phyloP scores from a whole-genome alignment of 2,329 filamentous ascomycete genomes.

The Phialemonium atrogriseum region DNA sequence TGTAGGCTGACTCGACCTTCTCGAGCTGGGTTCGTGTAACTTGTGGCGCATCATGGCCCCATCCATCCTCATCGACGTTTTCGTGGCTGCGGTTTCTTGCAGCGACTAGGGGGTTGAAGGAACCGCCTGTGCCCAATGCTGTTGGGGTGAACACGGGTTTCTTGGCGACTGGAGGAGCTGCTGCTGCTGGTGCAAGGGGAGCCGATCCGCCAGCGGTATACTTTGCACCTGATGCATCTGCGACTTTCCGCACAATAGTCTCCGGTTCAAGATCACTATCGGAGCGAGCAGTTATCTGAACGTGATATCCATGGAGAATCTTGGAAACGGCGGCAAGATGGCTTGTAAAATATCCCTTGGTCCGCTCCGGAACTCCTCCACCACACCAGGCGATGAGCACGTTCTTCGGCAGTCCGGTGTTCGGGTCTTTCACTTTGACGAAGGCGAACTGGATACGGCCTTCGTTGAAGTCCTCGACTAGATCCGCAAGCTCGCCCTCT shows the following conservation, averaged over 20 bases:
- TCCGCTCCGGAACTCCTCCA: constrained; percentile 94
- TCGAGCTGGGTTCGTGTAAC: constrained; percentile 80
- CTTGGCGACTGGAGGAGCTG: constrained; percentile 67
- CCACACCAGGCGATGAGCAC: constrained; percentile 96
- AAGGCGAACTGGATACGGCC: constrained; percentile 96
- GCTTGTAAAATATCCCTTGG: constrained; percentile 97
- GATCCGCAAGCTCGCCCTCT: constrained; percentile 86
- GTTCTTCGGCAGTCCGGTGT: constrained; percentile 80
- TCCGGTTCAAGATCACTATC: constrained; percentile 83
- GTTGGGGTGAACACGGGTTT: constrained; percentile 92
- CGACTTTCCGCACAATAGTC: constrained; percentile 83
- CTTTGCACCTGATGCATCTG: constrained; percentile 89
- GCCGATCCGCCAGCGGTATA: constrained; percentile 66
- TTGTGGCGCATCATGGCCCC: constrained; percentile 90
- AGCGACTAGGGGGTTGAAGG: constrained; percentile 61
- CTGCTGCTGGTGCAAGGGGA: constrained; percentile 35
- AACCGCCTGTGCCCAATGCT: constrained; percentile 32
- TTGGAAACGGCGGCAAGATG: constrained; percentile 85
- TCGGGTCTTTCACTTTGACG: constrained; percentile 92
- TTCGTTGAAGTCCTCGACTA: constrained; percentile 94
- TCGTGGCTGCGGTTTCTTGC: constrained; percentile 53
- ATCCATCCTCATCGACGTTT: constrained; percentile 74
- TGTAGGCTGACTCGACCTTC: constrained; percentile 87
- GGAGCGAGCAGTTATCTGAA: constrained; percentile 92
- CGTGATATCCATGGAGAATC: constrained; percentile 91